Evolutionary conservation across 1,284 basidiomycete species (phyloP).

Genomic region (Volvariella volvacea): DNA sequence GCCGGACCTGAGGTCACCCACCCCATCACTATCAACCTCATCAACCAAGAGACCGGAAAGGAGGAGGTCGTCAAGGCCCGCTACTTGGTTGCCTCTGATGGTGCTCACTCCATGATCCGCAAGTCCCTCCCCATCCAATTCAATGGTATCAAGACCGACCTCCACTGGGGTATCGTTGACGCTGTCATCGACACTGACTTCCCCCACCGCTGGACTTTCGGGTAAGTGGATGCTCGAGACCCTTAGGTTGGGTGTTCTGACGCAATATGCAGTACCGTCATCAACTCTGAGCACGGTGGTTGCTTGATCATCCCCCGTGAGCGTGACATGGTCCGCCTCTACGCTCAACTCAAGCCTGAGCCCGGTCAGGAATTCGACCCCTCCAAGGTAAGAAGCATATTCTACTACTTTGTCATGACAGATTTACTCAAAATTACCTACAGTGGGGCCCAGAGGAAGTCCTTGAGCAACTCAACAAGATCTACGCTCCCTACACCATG

Average conservation of each 20-base stretch:
- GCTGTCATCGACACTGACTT: slow-evolving; percentile 67
- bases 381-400: slow-evolving; percentile 1
- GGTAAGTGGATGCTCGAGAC: neutral
- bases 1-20: slow-evolving; percentile 18
- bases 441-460: slow-evolving; percentile 9
- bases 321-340: slow-evolving; percentile 64
- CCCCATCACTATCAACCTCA: slow-evolving; percentile 31
- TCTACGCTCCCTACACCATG: slow-evolving; percentile 7
- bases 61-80: slow-evolving; percentile 49
- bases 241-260: neutral
- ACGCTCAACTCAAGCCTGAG: slow-evolving; percentile 45
- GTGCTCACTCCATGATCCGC: slow-evolving; percentile 80
- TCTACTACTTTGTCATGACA: neutral
- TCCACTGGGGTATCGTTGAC: slow-evolving; percentile 78
- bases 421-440: too few relatives aligned
- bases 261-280: slow-evolving; percentile 3
- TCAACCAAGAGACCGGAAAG: slow-evolving; percentile 20
- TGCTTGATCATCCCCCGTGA: slow-evolving; percentile 78
- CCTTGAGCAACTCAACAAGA: slow-evolving; percentile 8
- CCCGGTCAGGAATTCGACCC: slow-evolving; percentile 7
- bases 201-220: slow-evolving; percentile 43
- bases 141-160: slow-evolving; percentile 78
- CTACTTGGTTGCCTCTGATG: slow-evolving; percentile 61
- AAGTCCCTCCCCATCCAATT: slow-evolving; percentile 61
- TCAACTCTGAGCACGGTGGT: slow-evolving; percentile 44